Evolutionary conservation across 2,329 filamentous ascomycete genomes (phyloP).

Genomic region (Penicillium sp.): DNA sequence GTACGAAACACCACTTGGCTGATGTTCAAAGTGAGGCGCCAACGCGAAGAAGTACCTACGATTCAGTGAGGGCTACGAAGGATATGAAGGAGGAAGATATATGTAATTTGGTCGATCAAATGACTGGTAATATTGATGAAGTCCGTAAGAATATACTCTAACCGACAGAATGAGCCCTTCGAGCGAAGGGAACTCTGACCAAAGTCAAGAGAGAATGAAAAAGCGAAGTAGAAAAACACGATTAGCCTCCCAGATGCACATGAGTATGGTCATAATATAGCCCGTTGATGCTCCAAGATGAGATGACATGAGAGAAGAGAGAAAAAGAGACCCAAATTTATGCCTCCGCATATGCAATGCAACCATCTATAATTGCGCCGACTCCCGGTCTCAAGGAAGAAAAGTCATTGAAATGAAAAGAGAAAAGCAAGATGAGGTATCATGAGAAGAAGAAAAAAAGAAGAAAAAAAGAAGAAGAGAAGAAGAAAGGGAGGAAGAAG

Average conservation of each 20-base stretch:
- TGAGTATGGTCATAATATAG: conserved; percentile 31
- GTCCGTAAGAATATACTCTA: conserved; percentile 13
- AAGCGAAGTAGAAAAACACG: conserved; percentile 14
- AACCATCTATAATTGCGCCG: conserved; percentile 40
- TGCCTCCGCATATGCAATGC: conserved; percentile 34
- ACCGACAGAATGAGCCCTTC: conserved; percentile 1
- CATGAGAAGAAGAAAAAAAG: conserved; percentile 14
- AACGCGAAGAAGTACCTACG: background rate
- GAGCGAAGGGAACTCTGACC: background rate
- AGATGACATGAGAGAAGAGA: conserved; percentile 13
- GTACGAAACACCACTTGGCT: background rate
- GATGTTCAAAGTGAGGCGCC: background rate
- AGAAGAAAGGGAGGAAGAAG: conserved; percentile 8
- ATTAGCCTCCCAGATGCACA: conserved; percentile 38
- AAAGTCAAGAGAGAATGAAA: background rate
- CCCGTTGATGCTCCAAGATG: conserved; percentile 29
- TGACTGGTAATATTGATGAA: conserved; percentile 14
- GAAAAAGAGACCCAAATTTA: conserved; percentile 23
- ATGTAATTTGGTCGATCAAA: background rate
- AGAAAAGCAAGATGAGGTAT: conserved; percentile 20
- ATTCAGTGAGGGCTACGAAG: background rate
- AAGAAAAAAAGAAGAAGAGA: conserved; percentile 8
- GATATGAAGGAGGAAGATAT: too few species aligned
- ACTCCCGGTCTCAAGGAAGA: conserved; percentile 21
- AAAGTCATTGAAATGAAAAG: conserved; percentile 13